phyloP scores from a whole-genome alignment of 179 eudicot species.

The Camellia oleifera region DNA sequence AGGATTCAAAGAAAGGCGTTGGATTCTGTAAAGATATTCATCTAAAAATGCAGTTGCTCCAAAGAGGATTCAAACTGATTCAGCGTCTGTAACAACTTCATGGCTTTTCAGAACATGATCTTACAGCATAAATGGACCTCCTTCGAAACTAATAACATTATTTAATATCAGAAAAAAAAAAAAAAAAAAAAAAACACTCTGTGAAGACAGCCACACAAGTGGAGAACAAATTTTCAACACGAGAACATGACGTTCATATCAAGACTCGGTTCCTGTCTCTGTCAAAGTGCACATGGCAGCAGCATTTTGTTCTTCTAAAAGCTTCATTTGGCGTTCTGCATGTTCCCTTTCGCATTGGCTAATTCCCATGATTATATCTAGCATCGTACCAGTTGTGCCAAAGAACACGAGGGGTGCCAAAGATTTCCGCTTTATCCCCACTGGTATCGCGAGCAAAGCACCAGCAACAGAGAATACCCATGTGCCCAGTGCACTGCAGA shows the following conservation, averaged over 20 bases:
- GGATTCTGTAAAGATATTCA: too few relatives aligned
- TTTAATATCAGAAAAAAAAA: not conserved
- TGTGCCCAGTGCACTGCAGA: conserved; percentile 82
- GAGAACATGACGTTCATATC: conserved; percentile 5
- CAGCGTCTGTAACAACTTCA: not conserved
- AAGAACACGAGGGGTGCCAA: conserved; percentile 93
- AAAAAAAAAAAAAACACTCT: too few relatives aligned
- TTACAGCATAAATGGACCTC: not conserved
- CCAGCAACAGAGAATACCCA: conserved; percentile 97
- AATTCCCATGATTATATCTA: conserved; percentile 89
- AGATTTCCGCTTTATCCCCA: conserved; percentile 82
- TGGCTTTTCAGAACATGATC: not conserved
- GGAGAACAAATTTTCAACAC: not conserved
- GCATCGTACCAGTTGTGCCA: conserved; percentile 97
- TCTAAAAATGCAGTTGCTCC: not conserved
- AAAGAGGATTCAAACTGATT: not conserved
- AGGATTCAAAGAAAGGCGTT: too few relatives aligned
- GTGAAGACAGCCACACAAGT: not conserved
- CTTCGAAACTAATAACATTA: not conserved
- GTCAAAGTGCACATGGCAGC: conserved; percentile 23
- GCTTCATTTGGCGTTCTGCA: conserved; percentile 90
- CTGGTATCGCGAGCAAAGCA: conserved; percentile 91
- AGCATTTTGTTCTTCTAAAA: conserved; percentile 66
- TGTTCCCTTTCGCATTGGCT: conserved; percentile 93
- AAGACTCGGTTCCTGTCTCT: conserved; percentile 26